phyloP scores from a whole-genome alignment of 371 early-diverging fungal species.

The Zychaea mexicana region DNA sequence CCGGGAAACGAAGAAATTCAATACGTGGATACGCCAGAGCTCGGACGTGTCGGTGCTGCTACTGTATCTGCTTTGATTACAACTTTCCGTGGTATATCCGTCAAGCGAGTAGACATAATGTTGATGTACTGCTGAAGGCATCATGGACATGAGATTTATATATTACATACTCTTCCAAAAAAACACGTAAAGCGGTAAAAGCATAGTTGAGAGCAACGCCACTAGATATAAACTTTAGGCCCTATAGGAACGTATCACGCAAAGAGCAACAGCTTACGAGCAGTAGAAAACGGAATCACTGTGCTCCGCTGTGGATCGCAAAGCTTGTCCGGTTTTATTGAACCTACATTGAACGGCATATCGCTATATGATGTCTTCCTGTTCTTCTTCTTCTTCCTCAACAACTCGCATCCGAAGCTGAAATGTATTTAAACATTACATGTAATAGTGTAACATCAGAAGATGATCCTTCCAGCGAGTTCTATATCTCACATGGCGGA shows the following conservation, averaged over 20 bases:
- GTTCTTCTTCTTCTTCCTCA: slow-evolving; percentile 47
- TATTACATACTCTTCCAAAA: neutral
- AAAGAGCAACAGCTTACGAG: slow-evolving; percentile 42
- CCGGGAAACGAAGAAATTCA: slow-evolving; percentile 46
- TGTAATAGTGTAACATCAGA: too few relatives aligned
- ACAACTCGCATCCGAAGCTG: slow-evolving; percentile 37
- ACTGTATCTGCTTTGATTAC: slow-evolving; percentile 62
- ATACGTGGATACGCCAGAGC: slow-evolving; percentile 44
- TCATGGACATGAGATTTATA: slow-evolving; percentile 52
- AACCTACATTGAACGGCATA: slow-evolving; percentile 40
- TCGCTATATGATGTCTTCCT: too few relatives aligned
- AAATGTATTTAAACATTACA: slow-evolving; percentile 20
- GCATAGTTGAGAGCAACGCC: too few relatives aligned
- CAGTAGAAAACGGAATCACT: slow-evolving; percentile 59
- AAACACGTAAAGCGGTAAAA: neutral
- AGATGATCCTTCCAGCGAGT: too few relatives aligned
- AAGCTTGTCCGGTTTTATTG: slow-evolving; percentile 55
- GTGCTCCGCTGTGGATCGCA: slow-evolving; percentile 55
- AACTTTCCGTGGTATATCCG: slow-evolving; percentile 53
- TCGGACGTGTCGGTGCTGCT: slow-evolving; percentile 53
- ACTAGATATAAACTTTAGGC: neutral
- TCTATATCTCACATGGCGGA: too few relatives aligned
- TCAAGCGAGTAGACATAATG: slow-evolving; percentile 49
- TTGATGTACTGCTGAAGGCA: slow-evolving; percentile 57
- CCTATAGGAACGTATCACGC: slow-evolving; percentile 46